Evolutionary conservation across 441 rosid genomes (phyloP), one percentile per base, ranked within the genome.

Genomic region (Capsella rubella): DNA sequence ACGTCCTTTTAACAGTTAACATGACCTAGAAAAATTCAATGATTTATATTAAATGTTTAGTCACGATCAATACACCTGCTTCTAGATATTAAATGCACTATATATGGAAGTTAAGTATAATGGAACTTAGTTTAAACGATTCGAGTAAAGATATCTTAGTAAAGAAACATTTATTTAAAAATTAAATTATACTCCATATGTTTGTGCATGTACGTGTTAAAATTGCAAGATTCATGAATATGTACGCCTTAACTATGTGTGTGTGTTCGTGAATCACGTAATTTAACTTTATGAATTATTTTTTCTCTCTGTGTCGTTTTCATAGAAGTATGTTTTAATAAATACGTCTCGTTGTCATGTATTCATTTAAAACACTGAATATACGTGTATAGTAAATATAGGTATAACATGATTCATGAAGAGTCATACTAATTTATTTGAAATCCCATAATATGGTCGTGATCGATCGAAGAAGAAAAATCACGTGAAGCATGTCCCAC

Each of bases 401-500:
- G 34, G 64, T 56, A 39, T 50, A 70, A 45, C 62, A 29, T 21
- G 25, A 21, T 21, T 21, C 25, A 21, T 42, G 72, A 77, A 71
- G 45, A 64, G 57, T 69, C 66, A 70, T 47, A 71, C 34, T 63
- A 69, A 63, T 63, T 54, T 4, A 18, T 18, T 18, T 21, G 25
- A 34, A 64, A 51, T 62, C 69, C 49, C 46, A 52, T 46, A 37
- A 61, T 34, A 50, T 58, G 69, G 42, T 59, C 52, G 57, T 35
- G 50, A 53, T 21, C 25, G 25, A 21, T 21, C 25, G 63, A 31
- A 39, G 60, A 37, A 70, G 84, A 82, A 78, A 76, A 78, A 79
- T 84, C 93, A 88, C 90, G 95, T 91, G 93, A 83, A 77, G 73
- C 51, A 50, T 81, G 91, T 58, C 95, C 97, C 91, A 87, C 87